phyloP scores from a whole-genome alignment of 2,329 filamentous ascomycete species.

The Juglanconis juglandina region DNA sequence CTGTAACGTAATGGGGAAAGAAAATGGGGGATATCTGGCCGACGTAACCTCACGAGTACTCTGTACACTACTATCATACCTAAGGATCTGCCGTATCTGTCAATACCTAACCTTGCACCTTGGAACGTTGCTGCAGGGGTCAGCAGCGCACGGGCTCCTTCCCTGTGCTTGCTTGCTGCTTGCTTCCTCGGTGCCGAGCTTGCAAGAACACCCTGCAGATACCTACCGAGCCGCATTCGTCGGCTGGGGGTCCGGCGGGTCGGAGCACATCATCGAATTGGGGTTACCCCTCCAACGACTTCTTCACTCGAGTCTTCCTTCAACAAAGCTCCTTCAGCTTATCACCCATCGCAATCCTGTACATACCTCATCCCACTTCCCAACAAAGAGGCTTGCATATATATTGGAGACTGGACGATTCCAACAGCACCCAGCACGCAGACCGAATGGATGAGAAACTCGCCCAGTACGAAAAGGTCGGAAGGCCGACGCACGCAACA shows the following conservation, averaged over 20 bases:
- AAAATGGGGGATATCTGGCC: not conserved
- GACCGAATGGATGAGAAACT: conserved; percentile 14
- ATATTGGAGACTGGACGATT: not conserved
- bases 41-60: not conserved
- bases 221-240: not conserved
- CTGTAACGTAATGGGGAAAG: not conserved
- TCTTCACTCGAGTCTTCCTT: not conserved
- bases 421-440: not conserved
- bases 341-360: too few species aligned
- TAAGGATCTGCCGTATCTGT: too few species aligned
- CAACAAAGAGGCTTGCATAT: not conserved
- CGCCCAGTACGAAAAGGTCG: conserved; percentile 3
- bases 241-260: not conserved
- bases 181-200: too few species aligned
- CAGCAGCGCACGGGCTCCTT: too few species aligned
- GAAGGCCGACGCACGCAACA: not conserved
- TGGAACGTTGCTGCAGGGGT: not conserved
- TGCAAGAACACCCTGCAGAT: not conserved
- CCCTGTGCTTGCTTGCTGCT: too few species aligned
- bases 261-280: not conserved
- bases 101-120: not conserved
- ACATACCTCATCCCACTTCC: not conserved
- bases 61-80: too few species aligned
- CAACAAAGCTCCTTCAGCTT: not conserved
- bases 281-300: not conserved